Base-by-base conservation (phyloP, 2,329 filamentous ascomycete genomes). In the Zymoseptoria brevis region DNA sequence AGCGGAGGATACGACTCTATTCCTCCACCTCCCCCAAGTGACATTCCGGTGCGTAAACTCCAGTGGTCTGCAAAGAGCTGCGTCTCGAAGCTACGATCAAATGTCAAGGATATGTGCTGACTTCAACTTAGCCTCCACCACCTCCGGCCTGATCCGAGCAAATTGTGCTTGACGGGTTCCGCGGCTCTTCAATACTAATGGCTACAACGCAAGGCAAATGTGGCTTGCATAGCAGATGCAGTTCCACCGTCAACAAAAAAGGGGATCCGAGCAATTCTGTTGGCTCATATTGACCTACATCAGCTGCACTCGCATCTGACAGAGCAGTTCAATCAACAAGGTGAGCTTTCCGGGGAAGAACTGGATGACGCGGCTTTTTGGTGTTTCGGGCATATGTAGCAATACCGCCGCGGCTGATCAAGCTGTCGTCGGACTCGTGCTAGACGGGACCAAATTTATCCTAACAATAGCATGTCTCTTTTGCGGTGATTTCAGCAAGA, bases 21-120 rank as follows among this genome's bases (percentile, higher is more conserved):
- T 24, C 83, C 85, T 1, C 82, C 84, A n/a, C 82, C 83, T 22
- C 81, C 83, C 61, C 80, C 79, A 57, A 78, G 79, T 64, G 84
- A 84, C 63, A 81, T 85, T 59, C 84, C 85, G 45, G 26, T 29
- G 26, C 26, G 26, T 29, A 8, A 29, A 29, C 26, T 2, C 26
- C 26, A 8, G 26, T 29, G 26, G 26, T 8, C 8, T 29, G 26
- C 26, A 29, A 1, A 29, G 26, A 29, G 26, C 26, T 29, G 26
- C 26, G 26, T 29, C 26, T 29, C 26, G 26, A 29, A 29, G 26
- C 26, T 29, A 29, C 26, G 26, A 29, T 29, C 7, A 29, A 29
- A 29, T 29, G 26, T 29, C 8, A 29, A 29, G 26, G 26, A 29
- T 8, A 29, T 29, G 26, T 8, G 26, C 26, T 29, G 26, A 29